Base-by-base conservation (phyloP, 345 rosid genomes). In the Gossypium sturtianum region DNA sequence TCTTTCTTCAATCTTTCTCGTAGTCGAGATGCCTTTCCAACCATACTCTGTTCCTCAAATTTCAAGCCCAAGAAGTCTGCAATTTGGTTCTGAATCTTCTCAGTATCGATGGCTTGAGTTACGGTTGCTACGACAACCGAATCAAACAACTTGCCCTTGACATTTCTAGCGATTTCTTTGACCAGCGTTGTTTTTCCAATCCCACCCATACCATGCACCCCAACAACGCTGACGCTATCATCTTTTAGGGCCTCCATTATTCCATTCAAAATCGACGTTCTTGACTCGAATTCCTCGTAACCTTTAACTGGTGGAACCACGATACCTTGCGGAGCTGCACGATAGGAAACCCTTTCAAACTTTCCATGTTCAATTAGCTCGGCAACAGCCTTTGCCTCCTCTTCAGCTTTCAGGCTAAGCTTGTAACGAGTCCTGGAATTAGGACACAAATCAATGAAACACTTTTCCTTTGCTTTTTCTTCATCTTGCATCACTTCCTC, bases 21-120 rank as follows among this genome's bases (percentile, higher is more conserved):
- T 3, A 78, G 27, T n/a, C 7, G 53, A 19, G 2, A 11, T 49
- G 51, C 69, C 19, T 74, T 73, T 67, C 25, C 0, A 34, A 5
- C 41, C 7, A 34, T 34, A 34, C 41, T 34, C 7, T 34, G 41
- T 34, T 34, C 41, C 7, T 9, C 20, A 16, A 68, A n/a, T 41
- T 59, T 2, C 34, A 74, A 11, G 38, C 61, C 66, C 25, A 81
- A 61, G 25, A 19, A 3, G 11, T 71, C 75, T 0, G 77, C 66
- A 29, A 81, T 23, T 62, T 34, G 41, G 41, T 34, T 34, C 41
- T 5, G 41, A 34, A 34, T 34, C 41, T 4, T 34, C 41, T 5
- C 41, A 34, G 5, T 34, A 34, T 34, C 7, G 7, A 34, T 34
- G 41, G 41, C 41, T 34, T 34, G 41, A 34, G 41, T 34, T 34